These are phyloP conservation scores for Leucocoprinus sp. DNA, from an alignment of 768 basidiomycete species.

Conservation along the genomic window DNA sequence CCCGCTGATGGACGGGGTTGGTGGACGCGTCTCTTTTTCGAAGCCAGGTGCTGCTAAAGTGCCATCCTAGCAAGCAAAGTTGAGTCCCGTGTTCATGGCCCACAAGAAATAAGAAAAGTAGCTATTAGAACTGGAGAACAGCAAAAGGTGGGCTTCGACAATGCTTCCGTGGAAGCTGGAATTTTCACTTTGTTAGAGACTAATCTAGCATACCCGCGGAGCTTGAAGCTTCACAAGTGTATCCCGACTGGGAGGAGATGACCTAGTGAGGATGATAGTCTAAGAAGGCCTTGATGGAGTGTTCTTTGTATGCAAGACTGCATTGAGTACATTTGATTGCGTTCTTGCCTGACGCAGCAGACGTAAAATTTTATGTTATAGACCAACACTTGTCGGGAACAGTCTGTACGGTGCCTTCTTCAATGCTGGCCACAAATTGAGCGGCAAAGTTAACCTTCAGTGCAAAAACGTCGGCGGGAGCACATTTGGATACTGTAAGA, in stretches of 20 bases:
- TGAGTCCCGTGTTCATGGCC: slow-evolving; percentile 5
- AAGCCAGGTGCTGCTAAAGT: slow-evolving; percentile 26
- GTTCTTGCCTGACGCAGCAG: too few species aligned
- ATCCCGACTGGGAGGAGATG: slow-evolving; percentile 87
- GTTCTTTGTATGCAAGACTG: slow-evolving; percentile 85
- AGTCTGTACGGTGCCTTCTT: slow-evolving; percentile 52
- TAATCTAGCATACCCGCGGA: slow-evolving; percentile 87
- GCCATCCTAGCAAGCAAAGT: too few species aligned
- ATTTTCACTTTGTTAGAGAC: slow-evolving; percentile 86
- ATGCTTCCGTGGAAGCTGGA: slow-evolving; percentile 50
- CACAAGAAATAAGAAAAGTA: slow-evolving; percentile 23
- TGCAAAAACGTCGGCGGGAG: neutral
- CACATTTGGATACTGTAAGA: neutral
- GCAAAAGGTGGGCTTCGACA: slow-evolving; percentile 33
- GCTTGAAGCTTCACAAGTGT: slow-evolving; percentile 92
- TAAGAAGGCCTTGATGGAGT: slow-evolving; percentile 79
- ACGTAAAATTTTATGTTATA: too few species aligned
- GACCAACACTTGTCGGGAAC: slow-evolving; percentile 94
- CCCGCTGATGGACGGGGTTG: slow-evolving; percentile 57
- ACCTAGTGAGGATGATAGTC: slow-evolving; percentile 82
- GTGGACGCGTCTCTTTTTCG: slow-evolving; percentile 75
- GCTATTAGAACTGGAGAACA: slow-evolving; percentile 35
- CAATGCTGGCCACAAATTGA: slow-evolving; percentile 52
- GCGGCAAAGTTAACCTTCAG: slow-evolving; percentile 81
- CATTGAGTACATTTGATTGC: slow-evolving; percentile 85